Conservation (phyloP, 352 stramenopile genomes). For the Phytophthora sp. region DNA sequence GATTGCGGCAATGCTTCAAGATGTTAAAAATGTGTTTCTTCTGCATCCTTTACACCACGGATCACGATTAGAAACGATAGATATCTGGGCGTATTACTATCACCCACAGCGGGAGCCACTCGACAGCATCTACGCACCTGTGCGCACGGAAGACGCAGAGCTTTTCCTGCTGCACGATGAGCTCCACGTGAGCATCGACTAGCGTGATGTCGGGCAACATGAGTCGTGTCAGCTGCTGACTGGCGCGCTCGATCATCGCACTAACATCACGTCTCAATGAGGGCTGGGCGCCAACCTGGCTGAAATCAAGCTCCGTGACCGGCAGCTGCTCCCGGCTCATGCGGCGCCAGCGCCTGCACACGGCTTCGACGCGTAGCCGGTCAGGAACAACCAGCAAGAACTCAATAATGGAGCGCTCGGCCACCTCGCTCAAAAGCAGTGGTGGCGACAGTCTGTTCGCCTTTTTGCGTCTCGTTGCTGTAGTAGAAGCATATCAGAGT, state of each 20-base stretch:
- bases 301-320: conserved; percentile 59
- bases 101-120: not conserved
- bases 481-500: conserved; percentile 22
- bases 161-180: conserved; percentile 41
- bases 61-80: conserved; percentile 22
- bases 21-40: conserved; percentile 63
- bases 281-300: conserved; percentile 32
- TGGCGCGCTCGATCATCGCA: conserved; percentile 46
- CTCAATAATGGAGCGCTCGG: conserved; percentile 48
- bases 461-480: conserved; percentile 6
- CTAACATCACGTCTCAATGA: conserved; percentile 40
- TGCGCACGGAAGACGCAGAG: conserved; percentile 58
- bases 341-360: conserved; percentile 62
- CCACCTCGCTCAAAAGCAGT: conserved; percentile 37
- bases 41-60: conserved; percentile 40
- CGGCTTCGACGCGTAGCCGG: conserved; percentile 51
- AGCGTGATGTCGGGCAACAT: conserved; percentile 54
- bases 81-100: conserved; percentile 10
- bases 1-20: conserved; percentile 36
- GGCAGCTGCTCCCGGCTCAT: conserved; percentile 49
- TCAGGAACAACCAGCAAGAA: conserved; percentile 63
- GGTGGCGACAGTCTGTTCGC: too few relatives aligned
- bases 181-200: conserved; percentile 48
- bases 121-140: conserved; percentile 33
- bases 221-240: conserved; percentile 41